Base-by-base conservation (phyloP, 768 basidiomycete species). In the Lanmaoa pseudosensibilis region DNA sequence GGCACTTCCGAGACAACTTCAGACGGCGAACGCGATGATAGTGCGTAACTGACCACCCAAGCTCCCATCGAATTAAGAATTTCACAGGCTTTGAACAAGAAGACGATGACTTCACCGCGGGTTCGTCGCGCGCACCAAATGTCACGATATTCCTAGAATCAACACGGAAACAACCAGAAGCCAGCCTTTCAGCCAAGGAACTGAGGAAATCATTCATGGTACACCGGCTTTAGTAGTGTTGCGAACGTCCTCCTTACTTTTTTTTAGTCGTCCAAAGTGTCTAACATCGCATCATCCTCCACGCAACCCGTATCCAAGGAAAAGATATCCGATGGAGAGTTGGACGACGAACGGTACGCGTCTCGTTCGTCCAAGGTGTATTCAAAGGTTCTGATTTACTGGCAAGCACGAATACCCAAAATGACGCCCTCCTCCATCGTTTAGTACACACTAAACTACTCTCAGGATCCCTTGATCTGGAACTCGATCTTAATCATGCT, bases 121-220 rank as follows among this genome's bases (percentile, higher is more conserved):
- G 65, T 40, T 73, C 67, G 40, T 65, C 69, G 21, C 67, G 61
- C 10, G 60, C 64, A 46, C 75, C 78, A 25, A 75, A 81, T 51
- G 78, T 90, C 16, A 77, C 86, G 1, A 77, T 90, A 1, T 92
- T 90, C 69, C 69, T 73, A 10, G 82, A 82, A 54, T 62, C 61
- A 36, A 63, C 57, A 51, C 67, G 23, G 59, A 69, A 58, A 49
- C 50, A 36, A 43, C 52, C 61, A 30, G 64, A 70, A n/a, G 27
- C 53, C 1, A 33, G 47, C 15, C 51, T 52, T 46, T 60, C 66
- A 2, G 56, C 66, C 19, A 83, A 77, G 68, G 71, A 75, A 4
- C 78, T 81, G 45, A 80, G 75, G 70, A 90, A 81, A 65, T 78
- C 85, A 0, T 92, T 93, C 67, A 92, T 93, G 90, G 91, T 90